Evolutionary conservation across 176 grass and related monocot genomes (phyloP), one percentile per base, ranked within the genome.

Genomic region (Cenchrus fungigraminus): DNA sequence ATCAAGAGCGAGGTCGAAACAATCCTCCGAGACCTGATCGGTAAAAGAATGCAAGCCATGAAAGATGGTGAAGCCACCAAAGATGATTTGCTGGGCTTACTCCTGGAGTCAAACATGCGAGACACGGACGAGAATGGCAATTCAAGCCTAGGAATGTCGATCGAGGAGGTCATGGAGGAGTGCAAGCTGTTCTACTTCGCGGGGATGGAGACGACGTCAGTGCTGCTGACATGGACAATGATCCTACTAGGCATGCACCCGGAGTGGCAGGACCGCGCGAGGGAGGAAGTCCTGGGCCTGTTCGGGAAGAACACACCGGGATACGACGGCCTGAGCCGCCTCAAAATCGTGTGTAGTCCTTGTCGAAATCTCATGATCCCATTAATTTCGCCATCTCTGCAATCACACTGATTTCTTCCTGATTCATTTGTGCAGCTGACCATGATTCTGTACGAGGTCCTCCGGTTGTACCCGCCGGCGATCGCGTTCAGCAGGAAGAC

Each of bases 131-230:
- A 79, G 61, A 57, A 88, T 13, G 87, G 82, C 12, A 80, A 87
- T 2, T 76, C 77, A 44, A 68, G 68, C 63, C 12, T 52, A 29
- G 80, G 86, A 31, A 84, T 95, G 90, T 88, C 82, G 4, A 77
- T 25, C 1, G 85, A 92, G 20, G 88, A 97, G 0, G 85, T 97
- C 37, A 83, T 90, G 0, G 94, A 90, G 20, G 94, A 94, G 62
- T 97, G 94, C 60, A 97, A 94, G 65, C 4, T 97, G 17, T 97
- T 94, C 84, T 94, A 97, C 78, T 94, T 94, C 64, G 92, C 90
- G 7, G 94, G 94, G 19, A 88, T 91, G 79, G 94, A 97, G 82
- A 97, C 94, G 12, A 97, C 89, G 9, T 86, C 94, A 0, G 71
- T 92, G 32, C 28, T 94, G 4, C 87, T 97, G 3, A 92, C 91